Evolutionary conservation across 108 stramenopile species (phyloP).

Genomic region (Seminavis robusta): DNA sequence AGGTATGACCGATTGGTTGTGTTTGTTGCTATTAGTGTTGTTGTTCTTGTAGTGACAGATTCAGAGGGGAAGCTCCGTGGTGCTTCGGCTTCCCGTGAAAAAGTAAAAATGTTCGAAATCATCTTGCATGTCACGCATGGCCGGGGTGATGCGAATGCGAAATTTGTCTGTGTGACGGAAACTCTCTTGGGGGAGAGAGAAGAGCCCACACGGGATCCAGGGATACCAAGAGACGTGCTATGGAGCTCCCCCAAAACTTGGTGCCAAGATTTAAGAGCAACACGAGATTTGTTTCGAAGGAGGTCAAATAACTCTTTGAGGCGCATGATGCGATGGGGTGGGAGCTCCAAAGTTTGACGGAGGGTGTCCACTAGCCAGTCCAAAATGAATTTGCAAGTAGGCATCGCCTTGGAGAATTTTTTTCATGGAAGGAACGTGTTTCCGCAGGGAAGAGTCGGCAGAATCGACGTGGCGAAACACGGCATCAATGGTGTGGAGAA

Average conservation of each 20-base stretch:
- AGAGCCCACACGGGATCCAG: conserved; percentile 13
- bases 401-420: background rate
- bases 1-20: too few species aligned
- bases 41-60: too few species aligned
- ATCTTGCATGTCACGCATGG: too few species aligned
- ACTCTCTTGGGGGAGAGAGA: conserved; percentile 25
- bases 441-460: background rate
- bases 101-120: too few species aligned
- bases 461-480: conserved; percentile 18
- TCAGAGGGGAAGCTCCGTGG: too few species aligned
- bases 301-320: background rate
- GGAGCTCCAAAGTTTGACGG: background rate
- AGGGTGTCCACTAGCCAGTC: background rate
- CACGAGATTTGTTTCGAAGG: background rate
- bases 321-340: conserved; percentile 3
- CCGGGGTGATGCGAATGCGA: too few species aligned
- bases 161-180: too few species aligned
- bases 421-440: background rate
- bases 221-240: background rate
- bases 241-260: conserved; percentile 9
- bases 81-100: too few species aligned
- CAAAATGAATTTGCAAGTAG: background rate
- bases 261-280: background rate
- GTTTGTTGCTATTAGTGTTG: too few species aligned
- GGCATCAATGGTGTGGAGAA: conserved; percentile 20